Evolutionary conservation across 345 rosid genomes (phyloP).

Genomic region (Crucihimalaya himalaica): DNA sequence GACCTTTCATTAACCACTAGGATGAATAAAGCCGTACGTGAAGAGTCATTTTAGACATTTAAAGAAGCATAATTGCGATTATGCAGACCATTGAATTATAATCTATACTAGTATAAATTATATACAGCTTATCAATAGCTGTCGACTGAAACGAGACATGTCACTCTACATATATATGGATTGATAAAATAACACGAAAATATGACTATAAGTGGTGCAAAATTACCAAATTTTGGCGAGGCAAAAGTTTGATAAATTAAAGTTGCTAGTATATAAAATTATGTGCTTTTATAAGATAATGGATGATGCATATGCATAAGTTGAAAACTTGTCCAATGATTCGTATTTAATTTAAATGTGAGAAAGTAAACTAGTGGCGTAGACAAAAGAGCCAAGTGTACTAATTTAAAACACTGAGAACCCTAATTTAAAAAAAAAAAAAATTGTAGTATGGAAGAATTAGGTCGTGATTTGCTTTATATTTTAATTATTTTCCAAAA

Average conservation of each 20-base stretch:
- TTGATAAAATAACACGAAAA: slow-evolving; percentile 4
- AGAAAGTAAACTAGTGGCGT: slow-evolving; percentile 34
- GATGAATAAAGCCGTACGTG: slow-evolving; percentile 28
- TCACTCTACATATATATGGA: slow-evolving; percentile 23
- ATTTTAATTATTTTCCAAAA: slow-evolving; percentile 1
- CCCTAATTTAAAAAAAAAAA: slow-evolving; percentile 4
- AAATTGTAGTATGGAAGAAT: slow-evolving; percentile 30
- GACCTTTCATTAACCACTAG: slow-evolving; percentile 32
- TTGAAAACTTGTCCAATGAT: slow-evolving; percentile 25
- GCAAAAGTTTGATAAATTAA: slow-evolving; percentile 11
- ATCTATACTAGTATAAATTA: neutral
- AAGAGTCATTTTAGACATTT: slow-evolving; percentile 33
- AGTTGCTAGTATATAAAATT: slow-evolving; percentile 16
- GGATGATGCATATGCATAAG: slow-evolving; percentile 25
- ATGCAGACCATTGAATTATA: slow-evolving; percentile 8
- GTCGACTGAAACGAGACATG: slow-evolving; percentile 34
- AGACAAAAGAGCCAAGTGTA: slow-evolving; percentile 30
- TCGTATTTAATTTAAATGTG: slow-evolving; percentile 17
- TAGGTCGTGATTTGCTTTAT: slow-evolving; percentile 38
- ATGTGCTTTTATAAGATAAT: slow-evolving; percentile 15
- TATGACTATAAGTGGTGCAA: slow-evolving; percentile 36
- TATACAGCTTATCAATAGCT: slow-evolving; percentile 32
- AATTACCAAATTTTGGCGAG: slow-evolving; percentile 22
- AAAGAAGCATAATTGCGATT: slow-evolving; percentile 21
- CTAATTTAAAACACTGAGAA: slow-evolving; percentile 16